Evolutionary conservation across 73 alveolate species (phyloP).

Genomic region (Urostyla sp.): DNA sequence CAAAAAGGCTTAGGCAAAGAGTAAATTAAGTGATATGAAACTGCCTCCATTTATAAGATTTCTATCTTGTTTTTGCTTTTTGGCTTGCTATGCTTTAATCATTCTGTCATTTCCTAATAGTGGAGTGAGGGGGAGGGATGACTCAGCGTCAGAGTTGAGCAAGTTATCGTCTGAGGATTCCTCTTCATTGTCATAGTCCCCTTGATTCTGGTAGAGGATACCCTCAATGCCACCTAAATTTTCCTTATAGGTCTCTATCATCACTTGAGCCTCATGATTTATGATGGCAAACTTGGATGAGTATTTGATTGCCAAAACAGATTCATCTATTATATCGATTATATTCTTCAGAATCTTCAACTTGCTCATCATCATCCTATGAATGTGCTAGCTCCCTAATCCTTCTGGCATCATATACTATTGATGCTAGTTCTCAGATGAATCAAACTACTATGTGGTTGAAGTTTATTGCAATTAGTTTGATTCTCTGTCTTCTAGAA

Average conservation of each 20-base stretch:
- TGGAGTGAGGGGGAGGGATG: neutral
- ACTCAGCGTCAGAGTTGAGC: too few species aligned
- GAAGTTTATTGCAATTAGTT: too few species aligned
- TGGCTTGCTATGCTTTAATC: neutral
- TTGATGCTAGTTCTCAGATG: too few species aligned
- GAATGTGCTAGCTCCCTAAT: slow-evolving; percentile 37
- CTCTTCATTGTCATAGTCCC: slow-evolving; percentile 17
- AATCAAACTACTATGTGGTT: too few species aligned
- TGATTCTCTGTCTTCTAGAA: slow-evolving; percentile 10
- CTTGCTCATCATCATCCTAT: slow-evolving; percentile 43
- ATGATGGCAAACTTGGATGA: neutral
- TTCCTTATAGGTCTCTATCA: slow-evolving; percentile 50
- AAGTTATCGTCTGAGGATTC: slow-evolving; percentile 4
- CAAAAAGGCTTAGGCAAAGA: slow-evolving; percentile 23
- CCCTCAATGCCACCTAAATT: neutral
- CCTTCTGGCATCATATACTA: slow-evolving; percentile 50
- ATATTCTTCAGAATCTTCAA: slow-evolving; percentile 51
- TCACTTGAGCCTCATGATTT: slow-evolving; percentile 40
- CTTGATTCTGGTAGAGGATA: neutral
- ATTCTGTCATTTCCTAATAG: slow-evolving; percentile 8
- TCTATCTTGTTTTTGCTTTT: neutral
- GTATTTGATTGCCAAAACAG: slow-evolving; percentile 15
- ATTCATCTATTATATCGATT: slow-evolving; percentile 45
- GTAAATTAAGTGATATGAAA: slow-evolving; percentile 10
- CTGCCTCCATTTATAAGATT: slow-evolving; percentile 14